phyloP scores from a whole-genome alignment of 495 filamentous ascomycete species.

The Bombardia bombarda region DNA sequence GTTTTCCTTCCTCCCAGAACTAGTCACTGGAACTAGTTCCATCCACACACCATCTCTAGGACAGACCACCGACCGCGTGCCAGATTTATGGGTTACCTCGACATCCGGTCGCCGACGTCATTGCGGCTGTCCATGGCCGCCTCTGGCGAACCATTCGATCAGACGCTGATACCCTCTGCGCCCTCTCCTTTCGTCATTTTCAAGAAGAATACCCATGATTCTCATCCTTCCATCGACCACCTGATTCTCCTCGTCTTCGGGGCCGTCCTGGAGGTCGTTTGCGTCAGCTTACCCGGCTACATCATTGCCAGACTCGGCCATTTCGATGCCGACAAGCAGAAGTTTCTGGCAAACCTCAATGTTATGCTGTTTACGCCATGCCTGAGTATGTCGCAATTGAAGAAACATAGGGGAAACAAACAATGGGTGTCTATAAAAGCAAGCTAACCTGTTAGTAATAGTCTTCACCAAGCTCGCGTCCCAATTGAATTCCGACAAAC shows the following conservation, averaged over 20 bases:
- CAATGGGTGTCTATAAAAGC: too few relatives aligned
- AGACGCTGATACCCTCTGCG: constrained; percentile 7
- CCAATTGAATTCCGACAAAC: constrained; percentile 83
- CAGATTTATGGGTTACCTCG: constrained; percentile 26
- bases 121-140: constrained; percentile 45
- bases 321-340: constrained; percentile 91
- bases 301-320: constrained; percentile 81
- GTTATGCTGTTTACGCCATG: constrained; percentile 92
- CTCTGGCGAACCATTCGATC: constrained; percentile 15
- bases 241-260: constrained; percentile 87
- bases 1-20: too few relatives aligned
- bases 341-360: constrained; percentile 92
- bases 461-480: constrained; percentile 98
- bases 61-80: neutral
- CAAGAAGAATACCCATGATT: constrained; percentile 28
- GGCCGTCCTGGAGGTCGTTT: constrained; percentile 91
- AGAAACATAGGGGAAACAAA: neutral
- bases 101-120: constrained; percentile 53
- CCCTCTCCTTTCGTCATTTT: constrained; percentile 22
- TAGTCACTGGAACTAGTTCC: too few relatives aligned
- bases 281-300: constrained; percentile 92
- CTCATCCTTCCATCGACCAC: constrained; percentile 58
- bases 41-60: too few relatives aligned
- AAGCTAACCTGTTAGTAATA: too few relatives aligned
- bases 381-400: constrained; percentile 68